A percentile compares a stretch with the other conserved stretches of the same genome.
Evolutionary conservation across 495 filamentous ascomycete genomes (phyloP).

Genomic region (Apiosordaria backusii): DNA sequence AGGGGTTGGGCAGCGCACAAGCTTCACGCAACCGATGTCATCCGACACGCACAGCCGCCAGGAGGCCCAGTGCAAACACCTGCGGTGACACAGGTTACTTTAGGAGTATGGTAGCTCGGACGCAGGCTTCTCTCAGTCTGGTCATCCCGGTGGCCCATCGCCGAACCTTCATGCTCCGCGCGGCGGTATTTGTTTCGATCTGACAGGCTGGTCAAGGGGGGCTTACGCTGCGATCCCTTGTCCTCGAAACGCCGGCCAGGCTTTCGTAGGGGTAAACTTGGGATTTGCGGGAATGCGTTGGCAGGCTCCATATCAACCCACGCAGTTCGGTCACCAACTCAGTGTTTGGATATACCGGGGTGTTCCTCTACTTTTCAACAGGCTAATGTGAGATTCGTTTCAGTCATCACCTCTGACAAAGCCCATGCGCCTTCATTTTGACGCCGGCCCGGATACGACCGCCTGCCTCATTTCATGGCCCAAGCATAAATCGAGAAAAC

Average conservation of each 20-base stretch:
- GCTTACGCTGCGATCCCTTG: neutral
- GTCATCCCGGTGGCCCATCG: neutral
- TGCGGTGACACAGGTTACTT: neutral
- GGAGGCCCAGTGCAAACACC: neutral
- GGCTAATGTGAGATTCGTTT: slow-evolving; percentile 3
- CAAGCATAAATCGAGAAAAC: neutral
- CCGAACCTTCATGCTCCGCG: neutral
- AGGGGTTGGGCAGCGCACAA: neutral
- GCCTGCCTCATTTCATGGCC: neutral
- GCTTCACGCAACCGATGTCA: slow-evolving; percentile 3
- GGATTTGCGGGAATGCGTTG: neutral
- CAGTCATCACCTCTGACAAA: neutral
- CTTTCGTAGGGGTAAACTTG: neutral
- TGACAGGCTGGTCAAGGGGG: neutral
- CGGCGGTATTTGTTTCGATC: neutral
- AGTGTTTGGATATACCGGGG: neutral
- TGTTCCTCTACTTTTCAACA: neutral
- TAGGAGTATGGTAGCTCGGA: neutral
- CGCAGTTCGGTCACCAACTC: neutral
- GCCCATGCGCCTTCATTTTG: neutral
- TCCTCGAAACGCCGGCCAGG: neutral
- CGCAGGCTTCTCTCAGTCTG: slow-evolving; percentile 4
- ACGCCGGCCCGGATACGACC: neutral
- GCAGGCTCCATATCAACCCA: slow-evolving; percentile 1
- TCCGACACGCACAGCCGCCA: slow-evolving; percentile 1